Conservation (phyloP, 495 filamentous ascomycete genomes). For the Massariosphaeria phaeospora region DNA sequence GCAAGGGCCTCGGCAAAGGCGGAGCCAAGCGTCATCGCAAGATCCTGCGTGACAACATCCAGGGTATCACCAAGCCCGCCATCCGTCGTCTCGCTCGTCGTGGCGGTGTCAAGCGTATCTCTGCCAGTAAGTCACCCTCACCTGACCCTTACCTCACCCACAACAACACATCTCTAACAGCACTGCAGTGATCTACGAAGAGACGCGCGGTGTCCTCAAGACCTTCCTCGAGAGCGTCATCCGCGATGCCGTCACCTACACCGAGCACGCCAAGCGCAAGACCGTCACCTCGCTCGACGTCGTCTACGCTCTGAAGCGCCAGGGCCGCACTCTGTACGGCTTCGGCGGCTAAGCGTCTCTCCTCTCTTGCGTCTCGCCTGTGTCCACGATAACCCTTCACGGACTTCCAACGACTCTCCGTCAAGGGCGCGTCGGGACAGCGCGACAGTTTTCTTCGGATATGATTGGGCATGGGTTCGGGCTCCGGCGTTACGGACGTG, state of each 20-base stretch:
- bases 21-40: constrained; percentile 98
- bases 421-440: neutral
- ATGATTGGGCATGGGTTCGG: constrained; percentile 10
- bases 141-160: constrained; percentile 2
- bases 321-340: constrained; percentile 92
- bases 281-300: constrained; percentile 94
- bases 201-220: constrained; percentile 64
- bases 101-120: constrained; percentile 64
- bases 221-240: constrained; percentile 64
- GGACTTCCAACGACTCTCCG: constrained; percentile 1
- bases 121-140: constrained; percentile 45
- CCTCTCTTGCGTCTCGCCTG: constrained; percentile 2
- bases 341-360: constrained; percentile 79
- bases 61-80: constrained; percentile 71
- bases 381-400: constrained; percentile 4
- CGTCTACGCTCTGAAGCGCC: constrained; percentile 91
- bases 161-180: constrained; percentile 14
- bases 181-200: constrained; percentile 59
- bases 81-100: constrained; percentile 62
- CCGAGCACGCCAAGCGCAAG: constrained; percentile 96
- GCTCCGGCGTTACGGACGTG: constrained; percentile 7
- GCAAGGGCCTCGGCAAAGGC: constrained; percentile 80
- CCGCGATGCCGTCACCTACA: constrained; percentile 96
- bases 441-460: constrained; percentile 7
- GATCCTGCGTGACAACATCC: constrained; percentile 99